Base-by-base conservation (phyloP, 225 moss, liverwort and hornwort genomes). In the Neckera pumila region DNA sequence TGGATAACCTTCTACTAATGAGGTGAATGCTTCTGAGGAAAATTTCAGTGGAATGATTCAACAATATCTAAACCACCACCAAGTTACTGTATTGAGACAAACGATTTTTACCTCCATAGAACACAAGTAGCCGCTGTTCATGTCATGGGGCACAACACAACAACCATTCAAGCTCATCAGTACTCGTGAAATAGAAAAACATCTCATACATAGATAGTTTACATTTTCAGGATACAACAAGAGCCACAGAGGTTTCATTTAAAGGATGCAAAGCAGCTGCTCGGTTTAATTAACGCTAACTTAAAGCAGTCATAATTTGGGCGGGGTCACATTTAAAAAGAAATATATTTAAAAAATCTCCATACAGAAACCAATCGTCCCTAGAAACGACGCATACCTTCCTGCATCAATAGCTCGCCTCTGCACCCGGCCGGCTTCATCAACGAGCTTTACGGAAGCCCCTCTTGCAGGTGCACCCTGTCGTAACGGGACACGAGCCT, bases 391-490 rank as follows among this genome's bases (percentile, higher is more conserved):
- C n/a, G 42, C 75, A 45, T 91, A 96, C 97, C 97, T 98, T 93
- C 97, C 97, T 47, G 97, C 97, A 93, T 98, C 97, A 88, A 98
- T 96, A 61, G 95, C 97, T 84, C 97, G 97, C 90, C 90, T 95
- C 82, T 96, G 96, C 85, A 91, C 88, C 58, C 96, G 96, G 10
- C 96, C 94, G 11, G 88, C 89, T 93, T 93, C 92, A 88, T 98
- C 97, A 78, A 90, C 53, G 82, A 98, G 94, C 93, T 90, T 96
- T 80, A 98, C 96, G 47, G 95, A 89, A 86, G 97, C 96, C 40
- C 97, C 97, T 94, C 97, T 95, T 89, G 97, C 97, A 88, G 96
- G 97, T 89, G 97, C 97, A 86, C 97, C 96, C 96, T 97, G 90
- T 45, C 56, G 90, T 40, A 79, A 65, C 34, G 25, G 56, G 10